Evolutionary conservation across 164 flowering plant genomes (phyloP).

Genomic region (Akebia trifoliata): DNA sequence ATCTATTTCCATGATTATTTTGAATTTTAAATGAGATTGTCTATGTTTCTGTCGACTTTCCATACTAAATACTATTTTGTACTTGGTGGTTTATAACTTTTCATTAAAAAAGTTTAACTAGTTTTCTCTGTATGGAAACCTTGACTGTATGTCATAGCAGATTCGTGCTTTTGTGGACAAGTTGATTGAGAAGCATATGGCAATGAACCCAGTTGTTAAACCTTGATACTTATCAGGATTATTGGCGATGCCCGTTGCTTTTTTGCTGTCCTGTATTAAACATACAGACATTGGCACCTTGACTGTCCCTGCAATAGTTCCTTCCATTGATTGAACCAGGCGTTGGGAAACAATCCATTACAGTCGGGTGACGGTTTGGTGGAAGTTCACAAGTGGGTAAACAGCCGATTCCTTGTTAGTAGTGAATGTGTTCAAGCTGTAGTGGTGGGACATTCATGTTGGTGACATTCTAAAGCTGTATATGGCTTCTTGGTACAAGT

Average conservation of each 20-base stretch:
- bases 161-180: conserved; percentile 94
- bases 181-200: conserved; percentile 92
- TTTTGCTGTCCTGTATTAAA: conserved; percentile 5
- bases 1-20: background rate
- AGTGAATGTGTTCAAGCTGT: conserved; percentile 3
- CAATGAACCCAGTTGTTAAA: conserved; percentile 42
- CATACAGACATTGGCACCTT: conserved; percentile 5
- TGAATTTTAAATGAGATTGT: background rate
- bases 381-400: conserved; percentile 2
- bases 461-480: background rate
- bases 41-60: background rate
- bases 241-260: conserved; percentile 7
- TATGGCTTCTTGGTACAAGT: background rate
- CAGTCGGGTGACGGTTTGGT: conserved; percentile 6
- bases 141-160: conserved; percentile 35
- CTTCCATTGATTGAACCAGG: conserved; percentile 9
- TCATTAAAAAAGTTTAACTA: background rate
- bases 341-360: background rate
- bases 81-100: background rate
- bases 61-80: background rate
- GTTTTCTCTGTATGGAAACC: background rate
- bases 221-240: conserved; percentile 28
- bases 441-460: background rate
- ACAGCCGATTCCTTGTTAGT: background rate
- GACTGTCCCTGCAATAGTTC: conserved; percentile 6